These are phyloP conservation scores for Corynascus novoguineensis DNA, from an alignment of 495 filamentous ascomycete species.

Conservation along the genomic window DNA sequence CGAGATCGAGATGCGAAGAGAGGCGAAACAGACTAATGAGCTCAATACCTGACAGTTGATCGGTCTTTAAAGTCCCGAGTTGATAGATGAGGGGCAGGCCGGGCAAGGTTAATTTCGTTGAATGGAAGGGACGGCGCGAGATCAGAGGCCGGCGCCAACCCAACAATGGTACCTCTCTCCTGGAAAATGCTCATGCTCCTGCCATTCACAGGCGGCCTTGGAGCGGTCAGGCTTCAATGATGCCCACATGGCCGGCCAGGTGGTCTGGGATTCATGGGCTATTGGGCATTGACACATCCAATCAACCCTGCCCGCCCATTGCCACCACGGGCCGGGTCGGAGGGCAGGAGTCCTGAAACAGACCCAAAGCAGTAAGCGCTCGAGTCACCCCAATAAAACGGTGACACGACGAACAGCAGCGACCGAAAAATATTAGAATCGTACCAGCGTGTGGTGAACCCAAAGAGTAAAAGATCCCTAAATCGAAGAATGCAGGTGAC, in stretches of 20 bases:
- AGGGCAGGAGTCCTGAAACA: conserved; percentile 31
- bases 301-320: conserved; percentile 16
- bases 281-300: conserved; percentile 37
- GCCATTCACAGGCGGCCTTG: background rate
- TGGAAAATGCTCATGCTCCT: too few species aligned
- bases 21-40: background rate
- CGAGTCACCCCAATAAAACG: conserved; percentile 25
- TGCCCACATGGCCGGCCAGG: background rate
- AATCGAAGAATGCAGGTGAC: background rate
- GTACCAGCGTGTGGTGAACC: background rate
- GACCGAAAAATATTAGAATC: background rate
- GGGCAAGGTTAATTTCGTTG: conserved; percentile 10
- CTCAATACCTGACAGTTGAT: too few species aligned
- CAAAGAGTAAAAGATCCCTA: background rate
- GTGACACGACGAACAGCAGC: conserved; percentile 19
- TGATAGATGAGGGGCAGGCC: conserved; percentile 17
- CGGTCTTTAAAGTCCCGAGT: too few species aligned
- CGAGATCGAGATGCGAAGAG: background rate
- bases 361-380: conserved; percentile 21
- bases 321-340: conserved; percentile 22
- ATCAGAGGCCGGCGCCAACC: background rate
- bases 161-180: background rate
- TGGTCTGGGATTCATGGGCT: background rate
- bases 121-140: background rate
- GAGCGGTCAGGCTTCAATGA: conserved; percentile 22